Percentiles rank a stretch among this genome's conserved stretches.
phyloP scores from a whole-genome alignment of 2,329 filamentous ascomycete genomes.

The Cladorrhinum sp. region DNA sequence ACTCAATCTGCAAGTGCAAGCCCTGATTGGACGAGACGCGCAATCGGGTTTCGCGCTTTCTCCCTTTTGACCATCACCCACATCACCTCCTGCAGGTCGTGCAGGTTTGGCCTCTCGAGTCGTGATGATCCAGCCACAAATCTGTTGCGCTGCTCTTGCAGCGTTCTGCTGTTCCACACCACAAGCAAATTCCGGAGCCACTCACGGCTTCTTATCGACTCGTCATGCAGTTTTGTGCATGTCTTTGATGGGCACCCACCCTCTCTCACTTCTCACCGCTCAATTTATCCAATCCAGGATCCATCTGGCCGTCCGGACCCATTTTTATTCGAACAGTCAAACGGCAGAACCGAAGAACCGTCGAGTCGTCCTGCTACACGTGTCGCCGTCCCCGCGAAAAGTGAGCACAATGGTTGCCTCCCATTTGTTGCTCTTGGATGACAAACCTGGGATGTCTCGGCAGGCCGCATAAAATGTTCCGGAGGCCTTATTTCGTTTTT shows the following conservation, averaged over 20 bases:
- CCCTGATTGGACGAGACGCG: neutral
- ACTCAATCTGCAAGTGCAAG: neutral
- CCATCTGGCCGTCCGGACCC: neutral
- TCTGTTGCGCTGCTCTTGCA: neutral
- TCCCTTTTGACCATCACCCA: neutral
- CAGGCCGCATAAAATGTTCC: neutral
- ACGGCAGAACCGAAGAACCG: neutral
- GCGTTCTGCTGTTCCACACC: neutral
- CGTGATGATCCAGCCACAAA: neutral
- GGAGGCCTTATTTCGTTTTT: neutral
- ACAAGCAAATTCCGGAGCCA: neutral
- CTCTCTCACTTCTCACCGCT: neutral
- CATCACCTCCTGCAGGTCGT: neutral
- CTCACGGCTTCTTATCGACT: neutral
- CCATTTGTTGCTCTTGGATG: neutral
- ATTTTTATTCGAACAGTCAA: neutral
- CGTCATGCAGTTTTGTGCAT: neutral
- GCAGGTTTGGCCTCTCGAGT: neutral
- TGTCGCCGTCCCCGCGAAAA: slow-evolving; percentile 3
- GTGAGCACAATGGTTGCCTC: neutral
- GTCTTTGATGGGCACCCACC: neutral
- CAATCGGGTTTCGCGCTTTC: neutral
- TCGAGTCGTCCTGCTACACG: slow-evolving; percentile 12
- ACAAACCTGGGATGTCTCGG: neutral
- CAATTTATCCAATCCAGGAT: neutral